These are phyloP conservation scores for Bruguiera hainesii DNA, from an alignment of 441 rosid genomes.

Conservation along the genomic window DNA sequence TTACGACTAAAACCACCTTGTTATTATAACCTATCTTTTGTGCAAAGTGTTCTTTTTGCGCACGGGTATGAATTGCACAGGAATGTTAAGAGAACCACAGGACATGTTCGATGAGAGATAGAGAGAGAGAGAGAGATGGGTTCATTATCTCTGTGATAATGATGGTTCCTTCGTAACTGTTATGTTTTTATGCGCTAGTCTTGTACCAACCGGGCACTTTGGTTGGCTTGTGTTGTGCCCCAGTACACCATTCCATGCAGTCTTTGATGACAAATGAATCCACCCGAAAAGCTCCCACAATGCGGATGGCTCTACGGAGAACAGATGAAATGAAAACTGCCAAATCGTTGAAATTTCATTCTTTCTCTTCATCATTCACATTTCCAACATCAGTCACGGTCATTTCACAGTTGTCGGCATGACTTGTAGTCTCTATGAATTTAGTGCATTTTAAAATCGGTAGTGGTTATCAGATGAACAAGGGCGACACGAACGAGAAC, in stretches of 20 bases:
- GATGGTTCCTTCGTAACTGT: too few species aligned
- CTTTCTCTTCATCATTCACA: constrained; percentile 12
- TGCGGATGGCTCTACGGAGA: constrained; percentile 19
- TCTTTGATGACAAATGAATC: constrained; percentile 21
- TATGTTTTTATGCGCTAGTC: constrained; percentile 19
- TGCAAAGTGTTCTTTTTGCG: too few species aligned
- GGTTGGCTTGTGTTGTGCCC: too few species aligned
- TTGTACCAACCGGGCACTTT: too few species aligned
- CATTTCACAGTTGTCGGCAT: constrained; percentile 18
- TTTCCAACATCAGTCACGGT: constrained; percentile 12
- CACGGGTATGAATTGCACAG: not conserved
- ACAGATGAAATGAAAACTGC: constrained; percentile 21
- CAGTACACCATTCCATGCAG: constrained; percentile 2
- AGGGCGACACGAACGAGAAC: not conserved
- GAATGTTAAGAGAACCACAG: constrained; percentile 23
- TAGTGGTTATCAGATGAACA: not conserved
- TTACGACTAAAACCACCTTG: too few species aligned
- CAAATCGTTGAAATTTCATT: constrained; percentile 14
- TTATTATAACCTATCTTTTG: too few species aligned
- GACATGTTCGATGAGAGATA: constrained; percentile 21
- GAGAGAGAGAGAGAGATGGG: constrained; percentile 8
- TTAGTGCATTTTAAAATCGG: constrained; percentile 12
- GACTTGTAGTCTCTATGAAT: constrained; percentile 11
- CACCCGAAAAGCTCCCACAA: constrained; percentile 18
- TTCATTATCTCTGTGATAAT: too few species aligned